Conservation (phyloP, 1,284 basidiomycete genomes). For the Fomitopsis betulina region DNA sequence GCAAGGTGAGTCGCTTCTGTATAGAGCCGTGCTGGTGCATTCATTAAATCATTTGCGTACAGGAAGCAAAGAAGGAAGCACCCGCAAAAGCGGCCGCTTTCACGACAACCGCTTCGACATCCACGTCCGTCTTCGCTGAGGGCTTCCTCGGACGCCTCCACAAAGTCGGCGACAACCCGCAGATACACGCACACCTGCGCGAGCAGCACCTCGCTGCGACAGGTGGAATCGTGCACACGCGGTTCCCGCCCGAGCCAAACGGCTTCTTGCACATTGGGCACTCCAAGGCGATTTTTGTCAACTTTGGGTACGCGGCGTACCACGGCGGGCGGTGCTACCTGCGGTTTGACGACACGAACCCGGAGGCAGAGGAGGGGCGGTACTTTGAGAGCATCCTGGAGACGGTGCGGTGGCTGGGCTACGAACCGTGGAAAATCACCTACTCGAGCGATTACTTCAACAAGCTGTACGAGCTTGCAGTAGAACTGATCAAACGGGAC, state of each 20-base stretch:
- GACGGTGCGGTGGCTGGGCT: conserved; percentile 95
- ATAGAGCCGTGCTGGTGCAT: neutral
- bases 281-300: conserved; percentile 97
- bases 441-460: conserved; percentile 99
- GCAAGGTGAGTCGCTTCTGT: conserved; percentile 47
- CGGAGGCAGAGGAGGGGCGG: conserved; percentile 92
- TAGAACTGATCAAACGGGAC: conserved; percentile 88
- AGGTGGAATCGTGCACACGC: conserved; percentile 85
- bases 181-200: conserved; percentile 75
- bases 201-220: conserved; percentile 83
- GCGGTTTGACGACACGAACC: conserved; percentile 98
- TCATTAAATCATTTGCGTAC: neutral
- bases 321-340: conserved; percentile 90
- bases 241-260: conserved; percentile 99
- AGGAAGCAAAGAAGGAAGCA: conserved; percentile 56
- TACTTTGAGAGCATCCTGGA: conserved; percentile 98
- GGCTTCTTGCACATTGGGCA: conserved; percentile 96
- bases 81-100: conserved; percentile 29
- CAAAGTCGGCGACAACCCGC: conserved; percentile 92
- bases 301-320: conserved; percentile 96
- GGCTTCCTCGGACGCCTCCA: conserved; percentile 95
- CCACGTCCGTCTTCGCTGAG: conserved; percentile 78
- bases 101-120: conserved; percentile 29
- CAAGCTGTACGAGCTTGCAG: conserved; percentile 82
- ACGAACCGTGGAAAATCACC: conserved; percentile 98